A percentile compares a stretch with the other conserved stretches of the same genome.
Conservation (phyloP, 805 yeast genomes). For the Wickerhamomyces subpelliculosus region DNA sequence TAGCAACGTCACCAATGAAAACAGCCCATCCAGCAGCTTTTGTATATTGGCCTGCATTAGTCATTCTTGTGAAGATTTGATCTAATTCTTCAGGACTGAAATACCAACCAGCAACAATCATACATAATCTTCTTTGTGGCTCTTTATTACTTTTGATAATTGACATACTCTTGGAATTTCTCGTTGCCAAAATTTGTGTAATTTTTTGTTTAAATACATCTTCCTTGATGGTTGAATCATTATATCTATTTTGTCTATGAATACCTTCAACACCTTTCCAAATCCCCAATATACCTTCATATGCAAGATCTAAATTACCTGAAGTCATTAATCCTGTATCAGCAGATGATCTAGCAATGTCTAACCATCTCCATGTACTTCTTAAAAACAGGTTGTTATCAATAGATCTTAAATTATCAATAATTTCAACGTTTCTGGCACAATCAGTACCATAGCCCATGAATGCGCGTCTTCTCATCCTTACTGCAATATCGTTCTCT, state of each 20-base stretch:
- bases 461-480: slow-evolving; percentile 65
- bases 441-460: slow-evolving; percentile 70
- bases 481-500: slow-evolving; percentile 65
- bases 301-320: slow-evolving; percentile 72
- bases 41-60: slow-evolving; percentile 55
- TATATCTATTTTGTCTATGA: slow-evolving; percentile 41
- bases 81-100: slow-evolving; percentile 72
- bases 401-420: slow-evolving; percentile 45
- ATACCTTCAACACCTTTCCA: slow-evolving; percentile 72
- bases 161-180: slow-evolving; percentile 21
- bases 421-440: slow-evolving; percentile 50
- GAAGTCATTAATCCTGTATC: slow-evolving; percentile 61
- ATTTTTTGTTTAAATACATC: slow-evolving; percentile 17
- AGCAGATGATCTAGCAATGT: slow-evolving; percentile 59
- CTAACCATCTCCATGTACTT: slow-evolving; percentile 90
- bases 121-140: slow-evolving; percentile 68
- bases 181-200: slow-evolving; percentile 25
- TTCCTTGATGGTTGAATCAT: slow-evolving; percentile 15
- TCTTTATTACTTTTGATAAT: slow-evolving; percentile 41
- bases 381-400: slow-evolving; percentile 50
- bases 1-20: slow-evolving; percentile 79
- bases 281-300: slow-evolving; percentile 80
- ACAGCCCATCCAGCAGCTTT: slow-evolving; percentile 99
- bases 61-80: slow-evolving; percentile 50
- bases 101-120: slow-evolving; percentile 89